Base-by-base conservation (phyloP, 2,329 filamentous ascomycete genomes). In the Didymella arachidicola region DNA sequence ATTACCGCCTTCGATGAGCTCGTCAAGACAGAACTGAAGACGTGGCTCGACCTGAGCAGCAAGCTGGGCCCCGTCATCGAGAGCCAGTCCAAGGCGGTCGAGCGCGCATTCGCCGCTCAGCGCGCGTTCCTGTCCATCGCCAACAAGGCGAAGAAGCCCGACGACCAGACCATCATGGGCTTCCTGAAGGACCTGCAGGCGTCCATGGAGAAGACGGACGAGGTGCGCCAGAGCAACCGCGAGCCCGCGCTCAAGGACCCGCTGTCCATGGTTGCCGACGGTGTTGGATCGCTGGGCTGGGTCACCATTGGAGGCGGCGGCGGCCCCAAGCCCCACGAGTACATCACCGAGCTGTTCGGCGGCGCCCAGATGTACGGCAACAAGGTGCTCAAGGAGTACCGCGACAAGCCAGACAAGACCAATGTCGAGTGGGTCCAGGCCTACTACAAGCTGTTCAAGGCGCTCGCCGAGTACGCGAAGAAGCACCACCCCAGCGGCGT, bases 361-460 rank as follows among this genome's bases (percentile, higher is more conserved):
- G 89, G 92, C 49, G 92, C 93, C 39, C 90, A 98, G 76, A 96
- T 96, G 81, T 97, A 92, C 70, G 95, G 95, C 32, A 98, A 99
- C 81, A 88, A 93, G 68, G 91, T 99, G 36, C 81, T 98, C 67
- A 96, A 93, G 79, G 90, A 96, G 69, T 89, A 90, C 78, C 97
- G 96, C 79, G 93, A 91, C 63, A 89, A 87, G 88, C 70, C 72
- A 4, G 73, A 91, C 94, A 71, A 84, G 86, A 54, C 86, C 87
- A 69, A 97, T 70, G 85, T 93, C 54, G 89, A 95, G 72, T 99
- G 93, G 87, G 87, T 97, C 32, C 91, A 94, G 71, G 84, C 92
- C n/a, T 97, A 96, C 81, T 96, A 96, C 79, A 88, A 89, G 70
- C 85, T 97, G 59, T 96, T 97, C 82, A 91, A 89, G 69, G 88